Conservation (phyloP, 2,329 filamentous ascomycete species). For the Hirsutella thompsonii region DNA sequence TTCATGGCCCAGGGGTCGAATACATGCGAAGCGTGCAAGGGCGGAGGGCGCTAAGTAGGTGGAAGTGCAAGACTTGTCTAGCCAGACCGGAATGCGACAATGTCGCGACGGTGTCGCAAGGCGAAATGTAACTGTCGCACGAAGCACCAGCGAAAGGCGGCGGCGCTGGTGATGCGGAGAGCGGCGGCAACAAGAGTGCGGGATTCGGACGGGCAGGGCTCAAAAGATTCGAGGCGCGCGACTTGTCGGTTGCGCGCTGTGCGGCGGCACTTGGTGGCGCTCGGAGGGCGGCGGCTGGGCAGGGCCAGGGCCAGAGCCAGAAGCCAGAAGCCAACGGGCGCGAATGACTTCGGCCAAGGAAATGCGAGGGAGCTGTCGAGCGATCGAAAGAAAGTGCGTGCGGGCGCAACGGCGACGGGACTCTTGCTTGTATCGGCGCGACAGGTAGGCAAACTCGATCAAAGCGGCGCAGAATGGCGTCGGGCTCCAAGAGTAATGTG, state of each 20-base stretch:
- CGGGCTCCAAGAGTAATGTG: too few species aligned
- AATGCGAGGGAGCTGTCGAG: not conserved
- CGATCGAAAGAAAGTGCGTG: not conserved
- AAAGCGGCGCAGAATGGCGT: too few species aligned
- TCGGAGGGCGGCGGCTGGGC: conserved; percentile 1
- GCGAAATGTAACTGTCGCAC: conserved; percentile 1
- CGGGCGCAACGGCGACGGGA: not conserved
- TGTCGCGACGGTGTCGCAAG: not conserved
- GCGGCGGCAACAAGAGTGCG: not conserved
- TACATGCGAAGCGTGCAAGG: conserved; percentile 11
- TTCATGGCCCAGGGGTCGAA: conserved; percentile 16
- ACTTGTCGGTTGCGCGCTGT: conserved; percentile 1
- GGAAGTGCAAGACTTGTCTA: not conserved
- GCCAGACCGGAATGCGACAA: conserved; percentile 2
- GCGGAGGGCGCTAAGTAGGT: not conserved
- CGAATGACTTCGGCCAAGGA: not conserved
- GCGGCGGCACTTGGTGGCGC: conserved; percentile 2
- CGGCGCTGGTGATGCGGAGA: not conserved
- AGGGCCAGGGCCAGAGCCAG: not conserved
- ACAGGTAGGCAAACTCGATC: too few species aligned
- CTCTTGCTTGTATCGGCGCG: not conserved
- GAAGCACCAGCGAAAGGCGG: not conserved
- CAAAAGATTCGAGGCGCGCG: not conserved
- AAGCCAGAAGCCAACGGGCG: not conserved
- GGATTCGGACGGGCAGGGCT: not conserved